Evolutionary conservation across 169 alveolate genomes (phyloP), one percentile per base, ranked within the genome.

Genomic region (Plasmodium malariae): DNA sequence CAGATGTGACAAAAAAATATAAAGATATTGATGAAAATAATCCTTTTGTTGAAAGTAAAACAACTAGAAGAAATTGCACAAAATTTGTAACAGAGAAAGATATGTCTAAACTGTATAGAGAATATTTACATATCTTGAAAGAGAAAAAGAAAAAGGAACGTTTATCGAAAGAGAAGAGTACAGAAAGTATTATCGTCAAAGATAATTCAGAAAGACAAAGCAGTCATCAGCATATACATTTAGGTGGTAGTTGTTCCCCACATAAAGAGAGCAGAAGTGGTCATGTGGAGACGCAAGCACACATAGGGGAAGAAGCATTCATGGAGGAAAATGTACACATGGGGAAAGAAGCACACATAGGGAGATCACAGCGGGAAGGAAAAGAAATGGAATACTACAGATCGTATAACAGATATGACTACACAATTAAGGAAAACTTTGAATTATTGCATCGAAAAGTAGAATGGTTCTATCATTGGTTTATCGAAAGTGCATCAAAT

Each of bases 401-500:
- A 45, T n/a, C 30, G 87, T 32, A 49, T 59, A 87, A 62, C 3
- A 54, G 32, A 65, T 74, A 69, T 87, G 91, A 65, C 21, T 89
- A 55, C 34, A 71, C 72, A 63, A 45, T 74, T 32, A 91, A 69
- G 57, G 40, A 26, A 2, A 74, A 74, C 37, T 80, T 74, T 26
- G 87, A 74, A 57, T 12, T 71, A 6, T 68, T 92, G 4, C 95
- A 92, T 54, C 34, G 95, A 26, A 88, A 92, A 34, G 83, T 92
- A 21, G 95, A 92, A 63, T 92, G 95, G 95, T 88, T 88, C 36
- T 92, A 85, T 59, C 95, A 92, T 28, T 92, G 95, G 95, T 92
- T 92, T 24, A 92, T 92, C 21, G 95, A 92, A 73, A 87, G 93
- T 30, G 94, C 92, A 17, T 92, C 95, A 11, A 89, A 92, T 55